Base-by-base conservation (phyloP, 768 basidiomycete species). In the Lactifluus volemus region DNA sequence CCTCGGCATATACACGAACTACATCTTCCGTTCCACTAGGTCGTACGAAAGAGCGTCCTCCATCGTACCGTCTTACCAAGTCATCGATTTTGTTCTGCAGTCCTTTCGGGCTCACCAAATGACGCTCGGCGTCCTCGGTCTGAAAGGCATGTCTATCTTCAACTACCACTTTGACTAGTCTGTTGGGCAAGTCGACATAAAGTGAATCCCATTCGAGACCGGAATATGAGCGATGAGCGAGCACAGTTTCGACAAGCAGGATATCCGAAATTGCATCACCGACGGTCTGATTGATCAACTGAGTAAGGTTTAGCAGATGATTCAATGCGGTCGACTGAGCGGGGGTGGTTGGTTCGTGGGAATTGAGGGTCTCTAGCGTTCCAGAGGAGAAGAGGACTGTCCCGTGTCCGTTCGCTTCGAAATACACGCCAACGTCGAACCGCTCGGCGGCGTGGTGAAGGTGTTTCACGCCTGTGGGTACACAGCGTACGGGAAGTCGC, bases 11-110 rank as follows among this genome's bases (percentile, higher is more conserved):
- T 15, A 99, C 94, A 60, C 97, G 81, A 6, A 99, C 97, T 29
- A 96, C 95, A 69, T 99, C 95, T 72, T 99, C 97, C 25, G 97
- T 99, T 9, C 97, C 97, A 72, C 93, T 96, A 2, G 97, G 97
- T 59, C 97, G 75, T 17, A 98, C 97, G 69, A 99, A 99, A 30
- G 91, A 84, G 45, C 97, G 83, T 1, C 97, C 97, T 17, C 84
- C 84, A 49, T 88, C 85, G 68, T 87, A 89, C 69, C 84, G 84
- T 59, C 78, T 77, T 34, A 91, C 86, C 41, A 92, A 78, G 30
- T 86, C 88, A 62, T 98, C 88, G 53, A 99, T 85, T 71, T 82
- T 85, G 11, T 71, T 77, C 71, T 98, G 97, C 59, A 98, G 70
- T 10, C 89, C 89, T 17, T 74, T 73, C 2, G 97, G 97, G 67